These are phyloP conservation scores for Fonsecaea multimorphosa DNA, from an alignment of 2,329 filamentous ascomycete genomes.

Conservation along the genomic window DNA sequence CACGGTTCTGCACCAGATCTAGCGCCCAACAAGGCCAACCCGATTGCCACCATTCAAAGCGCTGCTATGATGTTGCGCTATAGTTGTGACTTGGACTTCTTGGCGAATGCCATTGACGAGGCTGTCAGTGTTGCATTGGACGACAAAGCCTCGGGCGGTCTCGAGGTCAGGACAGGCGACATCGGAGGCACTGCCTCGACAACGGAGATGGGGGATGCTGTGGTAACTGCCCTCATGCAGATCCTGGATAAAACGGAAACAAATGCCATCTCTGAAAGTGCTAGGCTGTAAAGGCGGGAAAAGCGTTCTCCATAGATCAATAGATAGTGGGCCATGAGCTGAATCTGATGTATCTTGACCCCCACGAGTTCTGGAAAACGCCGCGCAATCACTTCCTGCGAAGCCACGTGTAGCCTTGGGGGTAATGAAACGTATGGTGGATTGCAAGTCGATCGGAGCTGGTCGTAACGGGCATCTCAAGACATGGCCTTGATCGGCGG, in stretches of 20 bases:
- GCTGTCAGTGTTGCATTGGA: constrained; percentile 80
- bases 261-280: constrained; percentile 6
- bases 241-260: constrained; percentile 10
- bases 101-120: constrained; percentile 77
- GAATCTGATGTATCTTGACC: not conserved
- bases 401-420: not conserved
- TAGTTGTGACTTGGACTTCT: constrained; percentile 75
- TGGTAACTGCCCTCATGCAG: constrained; percentile 46
- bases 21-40: constrained; percentile 78
- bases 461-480: not conserved
- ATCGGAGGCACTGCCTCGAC: constrained; percentile 76
- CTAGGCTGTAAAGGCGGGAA: constrained; percentile 17
- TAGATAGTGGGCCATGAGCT: not conserved
- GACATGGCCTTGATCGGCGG: not conserved
- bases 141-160: constrained; percentile 42
- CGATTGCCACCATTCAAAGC: constrained; percentile 85
- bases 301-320: not conserved
- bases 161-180: constrained; percentile 75
- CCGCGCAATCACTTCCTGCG: not conserved
- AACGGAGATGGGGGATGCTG: constrained; percentile 74
- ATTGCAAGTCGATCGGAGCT: not conserved
- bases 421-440: not conserved
- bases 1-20: constrained; percentile 64
- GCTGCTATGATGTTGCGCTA: constrained; percentile 94
- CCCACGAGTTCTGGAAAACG: not conserved